Percentiles rank a stretch among this genome's conserved stretches.
These are phyloP conservation scores for Serendipita sp. DNA, from an alignment of 768 basidiomycete genomes.

Conservation along the genomic window DNA sequence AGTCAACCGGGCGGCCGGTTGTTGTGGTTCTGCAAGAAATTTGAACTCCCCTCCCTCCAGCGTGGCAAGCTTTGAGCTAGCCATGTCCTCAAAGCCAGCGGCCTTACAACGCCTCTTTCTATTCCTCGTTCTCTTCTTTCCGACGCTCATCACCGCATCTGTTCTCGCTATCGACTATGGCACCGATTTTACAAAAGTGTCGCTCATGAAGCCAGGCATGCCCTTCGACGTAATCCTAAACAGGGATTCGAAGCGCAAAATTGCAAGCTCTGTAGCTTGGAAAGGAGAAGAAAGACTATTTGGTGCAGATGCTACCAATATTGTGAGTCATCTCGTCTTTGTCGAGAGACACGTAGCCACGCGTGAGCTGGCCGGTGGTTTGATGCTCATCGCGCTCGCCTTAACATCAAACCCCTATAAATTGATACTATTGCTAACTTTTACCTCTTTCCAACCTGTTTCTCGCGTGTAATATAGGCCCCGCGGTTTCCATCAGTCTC, in stretches of 20 bases:
- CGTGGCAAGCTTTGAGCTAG: not conserved
- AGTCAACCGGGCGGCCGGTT: no score
- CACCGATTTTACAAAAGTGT: conserved; percentile 92
- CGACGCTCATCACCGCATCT: conserved; percentile 37
- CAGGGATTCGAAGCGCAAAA: conserved; percentile 94
- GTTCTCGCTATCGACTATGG: conserved; percentile 97
- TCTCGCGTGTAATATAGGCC: conserved; percentile 34
- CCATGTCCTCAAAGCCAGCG: not conserved
- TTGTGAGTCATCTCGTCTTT: conserved; percentile 38
- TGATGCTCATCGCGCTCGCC: not conserved
- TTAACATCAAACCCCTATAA: not conserved
- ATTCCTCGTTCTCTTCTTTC: conserved; percentile 18
- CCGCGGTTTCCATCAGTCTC: conserved; percentile 81
- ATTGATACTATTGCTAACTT: not conserved
- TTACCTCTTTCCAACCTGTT: not conserved
- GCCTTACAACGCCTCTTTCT: not conserved
- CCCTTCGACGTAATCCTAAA: conserved; percentile 95
- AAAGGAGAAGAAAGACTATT: conserved; percentile 76
- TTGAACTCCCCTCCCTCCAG: not conserved
- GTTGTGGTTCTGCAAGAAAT: not conserved
- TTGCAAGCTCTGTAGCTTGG: conserved; percentile 79
- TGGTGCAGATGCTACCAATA: conserved; percentile 71
- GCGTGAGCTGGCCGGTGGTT: conserved; percentile 3
- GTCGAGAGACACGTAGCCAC: conserved; percentile 5
- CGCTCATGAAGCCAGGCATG: conserved; percentile 81